These are phyloP conservation scores for Salix exigua DNA, from an alignment of 345 rosid genomes.

Conservation along the genomic window DNA sequence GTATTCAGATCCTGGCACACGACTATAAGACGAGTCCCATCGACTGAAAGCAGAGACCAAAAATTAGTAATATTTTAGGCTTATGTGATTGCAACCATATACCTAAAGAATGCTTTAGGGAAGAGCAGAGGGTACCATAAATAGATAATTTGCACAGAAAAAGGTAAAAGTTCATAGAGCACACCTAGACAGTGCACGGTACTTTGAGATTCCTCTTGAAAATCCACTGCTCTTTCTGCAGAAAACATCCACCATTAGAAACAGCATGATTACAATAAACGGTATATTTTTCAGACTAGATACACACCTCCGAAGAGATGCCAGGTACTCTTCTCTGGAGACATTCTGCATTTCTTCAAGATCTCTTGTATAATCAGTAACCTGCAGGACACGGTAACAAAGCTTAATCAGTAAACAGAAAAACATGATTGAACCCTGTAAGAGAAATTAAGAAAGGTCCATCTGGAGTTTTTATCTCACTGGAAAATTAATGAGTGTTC, in stretches of 20 bases:
- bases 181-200: conserved; percentile 93
- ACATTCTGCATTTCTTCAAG: conserved; percentile 97
- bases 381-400: conserved; percentile 40
- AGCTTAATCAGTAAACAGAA: not conserved
- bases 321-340: conserved; percentile 92
- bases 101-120: not conserved
- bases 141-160: not conserved
- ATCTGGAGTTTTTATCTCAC: conserved; percentile 36
- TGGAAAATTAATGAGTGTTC: conserved; percentile 94
- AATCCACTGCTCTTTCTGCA: conserved; percentile 97
- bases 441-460: not conserved
- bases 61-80: conserved; percentile 6
- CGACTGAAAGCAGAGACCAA: conserved; percentile 38
- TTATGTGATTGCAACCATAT: not conserved
- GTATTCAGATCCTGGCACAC: conserved; percentile 78
- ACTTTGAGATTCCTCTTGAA: conserved; percentile 90
- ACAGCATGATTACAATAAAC: conserved; percentile 9
- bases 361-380: conserved; percentile 88
- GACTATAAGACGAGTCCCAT: conserved; percentile 81
- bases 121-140: not conserved
- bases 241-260: conserved; percentile 29
- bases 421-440: not conserved
- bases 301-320: conserved; percentile 81
- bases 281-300: conserved; percentile 14
- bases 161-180: not conserved